These are phyloP conservation scores for Vaccinium vitisidaea DNA, from an alignment of 148 eudicot genomes.

Conservation along the genomic window DNA sequence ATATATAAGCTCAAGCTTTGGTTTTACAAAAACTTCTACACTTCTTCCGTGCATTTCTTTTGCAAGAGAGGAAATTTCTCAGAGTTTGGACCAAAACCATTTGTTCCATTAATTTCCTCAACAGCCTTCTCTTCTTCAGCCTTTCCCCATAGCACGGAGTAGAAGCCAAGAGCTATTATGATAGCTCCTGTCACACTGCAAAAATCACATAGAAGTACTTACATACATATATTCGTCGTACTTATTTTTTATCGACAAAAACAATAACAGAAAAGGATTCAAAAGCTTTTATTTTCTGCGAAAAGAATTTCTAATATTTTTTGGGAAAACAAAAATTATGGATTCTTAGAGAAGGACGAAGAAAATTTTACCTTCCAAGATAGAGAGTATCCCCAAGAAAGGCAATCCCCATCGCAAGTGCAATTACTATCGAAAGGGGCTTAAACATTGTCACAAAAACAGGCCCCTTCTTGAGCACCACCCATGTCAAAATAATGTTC, in stretches of 20 bases:
- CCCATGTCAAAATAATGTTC: background rate
- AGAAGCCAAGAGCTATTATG: constrained; percentile 48
- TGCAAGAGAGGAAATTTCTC: constrained; percentile 10
- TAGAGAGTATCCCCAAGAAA: constrained; percentile 12
- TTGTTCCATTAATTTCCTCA: background rate
- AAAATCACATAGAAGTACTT: background rate
- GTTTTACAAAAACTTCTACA: background rate
- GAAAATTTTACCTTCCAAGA: constrained; percentile 13
- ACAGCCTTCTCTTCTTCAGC: constrained; percentile 14
- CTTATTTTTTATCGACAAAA: background rate
- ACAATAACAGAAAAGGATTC: background rate
- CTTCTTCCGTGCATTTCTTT: background rate
- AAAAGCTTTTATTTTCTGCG: background rate
- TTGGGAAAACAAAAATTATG: too few relatives aligned
- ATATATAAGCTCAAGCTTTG: background rate
- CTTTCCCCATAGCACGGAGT: constrained; percentile 53
- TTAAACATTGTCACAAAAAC: constrained; percentile 17
- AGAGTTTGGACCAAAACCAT: background rate
- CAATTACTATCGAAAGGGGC: constrained; percentile 14
- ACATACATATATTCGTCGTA: background rate
- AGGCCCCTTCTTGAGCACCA: constrained; percentile 1
- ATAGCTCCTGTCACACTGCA: background rate
- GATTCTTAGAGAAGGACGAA: background rate
- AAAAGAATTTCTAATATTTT: too few relatives aligned
- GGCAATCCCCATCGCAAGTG: constrained; percentile 10